Percentiles rank a stretch among this genome's conserved stretches.
Evolutionary conservation across 192 early-diverging fungal species (phyloP).

Genomic region (Mortierella alpina): DNA sequence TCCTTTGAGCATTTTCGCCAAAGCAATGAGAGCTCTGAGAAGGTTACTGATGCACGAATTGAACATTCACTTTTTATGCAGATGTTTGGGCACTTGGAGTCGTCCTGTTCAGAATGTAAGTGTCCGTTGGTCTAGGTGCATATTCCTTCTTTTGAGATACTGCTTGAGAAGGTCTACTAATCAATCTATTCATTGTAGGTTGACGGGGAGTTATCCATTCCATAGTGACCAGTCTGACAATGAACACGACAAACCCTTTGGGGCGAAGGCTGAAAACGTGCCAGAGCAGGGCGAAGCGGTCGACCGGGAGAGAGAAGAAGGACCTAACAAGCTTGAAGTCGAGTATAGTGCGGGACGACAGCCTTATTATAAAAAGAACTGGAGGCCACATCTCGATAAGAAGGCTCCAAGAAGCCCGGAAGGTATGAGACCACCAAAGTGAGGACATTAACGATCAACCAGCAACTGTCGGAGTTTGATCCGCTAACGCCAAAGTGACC

Average conservation of each 20-base stretch:
- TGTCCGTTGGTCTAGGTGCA: background rate
- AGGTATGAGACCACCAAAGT: background rate
- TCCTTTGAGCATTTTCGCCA: background rate
- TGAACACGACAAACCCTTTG: background rate
- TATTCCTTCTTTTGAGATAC: background rate
- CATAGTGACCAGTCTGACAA: background rate
- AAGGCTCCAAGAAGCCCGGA: constrained; percentile 4
- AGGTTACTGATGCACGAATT: background rate
- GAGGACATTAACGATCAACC: too few species aligned
- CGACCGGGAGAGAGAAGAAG: background rate
- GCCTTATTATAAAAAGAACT: background rate
- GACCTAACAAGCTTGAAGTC: background rate
- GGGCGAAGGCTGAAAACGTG: too few species aligned
- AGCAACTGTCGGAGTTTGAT: too few species aligned
- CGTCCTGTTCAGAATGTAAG: constrained; percentile 44
- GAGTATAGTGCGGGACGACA: background rate
- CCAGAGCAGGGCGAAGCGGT: background rate
- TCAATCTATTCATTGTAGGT: constrained; percentile 2
- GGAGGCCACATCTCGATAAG: constrained; percentile 1
- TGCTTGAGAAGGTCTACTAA: background rate
- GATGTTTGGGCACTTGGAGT: constrained; percentile 44
- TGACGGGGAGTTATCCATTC: constrained; percentile 26
- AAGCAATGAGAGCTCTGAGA: background rate
- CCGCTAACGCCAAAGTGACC: too few species aligned
- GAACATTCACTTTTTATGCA: background rate